Evolutionary conservation across 805 yeast genomes (phyloP), one percentile per base, ranked within the genome.

Genomic region (Metschnikowia chrysomelidarum): DNA sequence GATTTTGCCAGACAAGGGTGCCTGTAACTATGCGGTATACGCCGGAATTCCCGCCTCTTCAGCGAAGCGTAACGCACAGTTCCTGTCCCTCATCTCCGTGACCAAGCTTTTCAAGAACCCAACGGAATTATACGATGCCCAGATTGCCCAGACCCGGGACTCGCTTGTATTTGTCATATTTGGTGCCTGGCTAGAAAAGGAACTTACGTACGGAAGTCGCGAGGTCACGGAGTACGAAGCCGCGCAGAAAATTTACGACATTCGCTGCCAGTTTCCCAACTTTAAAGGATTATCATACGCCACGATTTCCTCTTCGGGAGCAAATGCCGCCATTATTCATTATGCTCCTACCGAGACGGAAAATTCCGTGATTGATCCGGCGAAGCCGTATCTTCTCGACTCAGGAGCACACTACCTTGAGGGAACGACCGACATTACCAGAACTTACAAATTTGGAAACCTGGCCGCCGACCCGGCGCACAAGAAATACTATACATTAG

Each of bases 351-450:
- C 80, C 1, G 62, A 63, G 19, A 80, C 73, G 9, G 68, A 74
- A 13, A 73, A 76, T 35, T 65, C 82, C 1, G 57, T 72, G 38
- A 76, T 93, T 40, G 81, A 84, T 51, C 80, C 82, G 7, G 59
- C 73, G 14, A 75, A 81, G 38, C 74, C 88, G 2, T 88, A 82
- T 48, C 66, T 93, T 43, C 68, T 86, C 41, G 98, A 93, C 58
- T 78, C 95, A 2, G 98, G 98, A 4, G 86, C 93, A 0, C 98
- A 93, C 51, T 91, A 76, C 54, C 57, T 82, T 15, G 96, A 89
- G 53, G 98, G 98, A 8, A 93, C 98, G 0, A 93, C 98, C 0
- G 98, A 93, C 56, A 87, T 91, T 18, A 93, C 98, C 1, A 73
- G 98, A 50, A 87, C 97, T 0, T 60, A 79, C 32, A 91, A 86